phyloP scores from a whole-genome alignment of 2,329 filamentous ascomycete species.

The Cercospora berteroae region DNA sequence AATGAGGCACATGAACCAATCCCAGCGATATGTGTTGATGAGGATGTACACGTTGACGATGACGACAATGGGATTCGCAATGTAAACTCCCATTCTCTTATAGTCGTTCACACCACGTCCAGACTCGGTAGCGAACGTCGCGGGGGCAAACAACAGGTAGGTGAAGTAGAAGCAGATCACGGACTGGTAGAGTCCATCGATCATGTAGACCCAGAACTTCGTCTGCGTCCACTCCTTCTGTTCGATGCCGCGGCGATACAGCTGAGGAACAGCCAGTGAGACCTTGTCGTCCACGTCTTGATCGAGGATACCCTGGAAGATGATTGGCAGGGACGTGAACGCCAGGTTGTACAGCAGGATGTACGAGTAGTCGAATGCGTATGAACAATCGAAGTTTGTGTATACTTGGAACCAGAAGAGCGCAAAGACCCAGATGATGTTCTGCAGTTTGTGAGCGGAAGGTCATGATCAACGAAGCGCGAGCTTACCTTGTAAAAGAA shows the following conservation, averaged over 20 bases:
- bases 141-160: slow-evolving; percentile 72
- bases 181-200: slow-evolving; percentile 92
- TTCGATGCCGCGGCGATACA: slow-evolving; percentile 94
- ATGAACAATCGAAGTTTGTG: slow-evolving; percentile 93
- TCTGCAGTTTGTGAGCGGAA: slow-evolving; percentile 52
- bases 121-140: slow-evolving; percentile 66
- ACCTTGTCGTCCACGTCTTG: slow-evolving; percentile 95
- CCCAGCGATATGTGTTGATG: slow-evolving; percentile 96
- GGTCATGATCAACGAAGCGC: neutral
- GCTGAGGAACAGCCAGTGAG: slow-evolving; percentile 87
- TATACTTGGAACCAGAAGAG: slow-evolving; percentile 98
- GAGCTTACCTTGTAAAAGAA: slow-evolving; percentile 89
- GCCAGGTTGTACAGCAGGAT: slow-evolving; percentile 95
- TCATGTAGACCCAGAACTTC: slow-evolving; percentile 98
- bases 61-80: slow-evolving; percentile 78
- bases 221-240: slow-evolving; percentile 91
- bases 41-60: slow-evolving; percentile 93
- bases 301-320: slow-evolving; percentile 93
- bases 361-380: slow-evolving; percentile 96
- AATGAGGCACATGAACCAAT: slow-evolving; percentile 89
- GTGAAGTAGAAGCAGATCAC: slow-evolving; percentile 91
- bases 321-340: slow-evolving; percentile 92
- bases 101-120: slow-evolving; percentile 77
- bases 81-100: slow-evolving; percentile 79
- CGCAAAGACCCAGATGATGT: slow-evolving; percentile 93